Evolutionary conservation across 441 rosid species (phyloP), one percentile per base, ranked within the genome.

Genomic region (Pelargonium exstipulatum): DNA sequence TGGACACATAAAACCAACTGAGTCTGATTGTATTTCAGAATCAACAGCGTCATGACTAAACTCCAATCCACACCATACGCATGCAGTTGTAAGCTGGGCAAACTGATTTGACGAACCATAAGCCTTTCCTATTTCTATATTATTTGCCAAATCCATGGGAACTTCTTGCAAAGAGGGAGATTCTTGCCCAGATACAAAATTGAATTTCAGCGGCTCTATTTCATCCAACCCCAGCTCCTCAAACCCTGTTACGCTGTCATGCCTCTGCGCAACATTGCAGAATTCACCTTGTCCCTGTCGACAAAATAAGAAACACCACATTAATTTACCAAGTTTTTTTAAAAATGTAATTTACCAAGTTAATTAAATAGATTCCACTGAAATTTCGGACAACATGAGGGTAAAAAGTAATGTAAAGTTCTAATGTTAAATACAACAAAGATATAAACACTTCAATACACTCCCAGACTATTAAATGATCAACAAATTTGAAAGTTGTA

Each of bases 1-100:
- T 1, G 83, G 86, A 77, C 95, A 89, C 88, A 89, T 86, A 65
- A 83, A 87, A 63, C 90, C 95, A 12, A 83, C 89, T 5, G 95
- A 85, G 63, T 79, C 91, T 58, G 88, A 84, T 70, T 81, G 88
- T 66, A 81, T 13, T 49, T 86, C 87, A 12, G 88, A 65, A 74
- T 81, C 87, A 51, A 74, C 29, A 26, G 78, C 81, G 71, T 83
- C 89, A 20, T 86, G 86, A 72, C 69, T 83, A 77, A 87, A 87
- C 81, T 89, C 90, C 29, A 78, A 62, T 13, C 87, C 89, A 16
- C 95, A 89, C 95, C 95, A 87, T 51, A 84, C 83, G 42, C 95
- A 89, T 22, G 74, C 53, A 16, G 90, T 82, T 43, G 81, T 76
- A 29, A 75, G 72, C 70, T 76, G 77, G 10, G 24, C 61, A 55